Conservation (phyloP, 164 flowering plant species). For the Dillenia turbinata region DNA sequence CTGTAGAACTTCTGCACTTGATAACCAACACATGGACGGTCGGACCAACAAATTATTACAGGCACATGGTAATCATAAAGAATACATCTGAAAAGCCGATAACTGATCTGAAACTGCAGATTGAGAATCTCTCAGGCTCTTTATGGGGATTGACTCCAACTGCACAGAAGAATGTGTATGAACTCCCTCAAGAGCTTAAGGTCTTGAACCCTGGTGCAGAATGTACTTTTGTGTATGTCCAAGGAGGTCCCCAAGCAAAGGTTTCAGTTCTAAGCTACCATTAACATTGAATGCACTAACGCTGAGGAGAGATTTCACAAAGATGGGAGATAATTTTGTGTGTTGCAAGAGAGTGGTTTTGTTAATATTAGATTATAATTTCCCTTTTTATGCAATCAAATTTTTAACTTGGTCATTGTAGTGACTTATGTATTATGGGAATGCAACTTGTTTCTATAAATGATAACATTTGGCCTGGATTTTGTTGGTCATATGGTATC, state of each 20-base stretch:
- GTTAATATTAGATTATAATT: too few relatives aligned
- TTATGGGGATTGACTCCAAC: slow-evolving; percentile 66
- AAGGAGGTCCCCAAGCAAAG: slow-evolving; percentile 83
- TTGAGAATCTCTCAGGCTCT: slow-evolving; percentile 58
- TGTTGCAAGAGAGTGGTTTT: too few relatives aligned
- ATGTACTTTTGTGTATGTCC: slow-evolving; percentile 67
- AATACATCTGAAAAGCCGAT: slow-evolving; percentile 65
- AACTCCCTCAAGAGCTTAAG: slow-evolving; percentile 52
- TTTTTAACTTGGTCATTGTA: too few relatives aligned
- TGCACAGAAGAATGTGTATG: slow-evolving; percentile 37
- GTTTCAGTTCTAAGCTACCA: slow-evolving; percentile 56
- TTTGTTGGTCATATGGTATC: too few relatives aligned
- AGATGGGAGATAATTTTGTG: too few relatives aligned
- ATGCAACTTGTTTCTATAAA: too few relatives aligned
- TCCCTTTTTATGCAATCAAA: too few relatives aligned
- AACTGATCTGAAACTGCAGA: slow-evolving; percentile 37
- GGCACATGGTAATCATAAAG: slow-evolving; percentile 69
- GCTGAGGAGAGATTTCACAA: too few relatives aligned
- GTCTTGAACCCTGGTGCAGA: slow-evolving; percentile 49
- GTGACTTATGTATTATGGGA: too few relatives aligned
- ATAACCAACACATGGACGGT: slow-evolving; percentile 57
- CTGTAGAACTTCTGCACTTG: slow-evolving; percentile 60
- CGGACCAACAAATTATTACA: slow-evolving; percentile 33
- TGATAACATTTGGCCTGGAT: too few relatives aligned
- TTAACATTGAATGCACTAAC: slow-evolving; percentile 8